Evolutionary conservation across 1,284 basidiomycete species (phyloP), one percentile per base, ranked within the genome.

Genomic region (Cryptococcus floricola): DNA sequence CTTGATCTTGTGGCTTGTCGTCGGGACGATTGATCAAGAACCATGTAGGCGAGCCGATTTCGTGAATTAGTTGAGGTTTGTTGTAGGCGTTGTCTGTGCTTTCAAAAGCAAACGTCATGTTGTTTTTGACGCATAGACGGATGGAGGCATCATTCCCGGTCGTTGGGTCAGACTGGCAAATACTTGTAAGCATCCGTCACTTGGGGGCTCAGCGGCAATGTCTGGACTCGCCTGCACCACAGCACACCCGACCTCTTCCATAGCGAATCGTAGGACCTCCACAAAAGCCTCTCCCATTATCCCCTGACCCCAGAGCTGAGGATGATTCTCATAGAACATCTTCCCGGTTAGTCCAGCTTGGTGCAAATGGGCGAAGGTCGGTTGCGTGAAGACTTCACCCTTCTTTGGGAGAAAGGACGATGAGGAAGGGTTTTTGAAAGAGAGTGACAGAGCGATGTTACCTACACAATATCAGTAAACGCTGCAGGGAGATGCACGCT

Each of bases 291-390:
- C 72, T 13, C 65, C 65, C 57, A 70, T 71, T 14, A 76, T 53
- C 0, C 74, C 71, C 57, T 69, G 63, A 7, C 69, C 71, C 74
- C 74, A 76, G 3, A 76, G 51, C 46, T 76, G 74, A 5, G 74
- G 74, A 56, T 76, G 74, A 16, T 73, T 63, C 63, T 76, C 74
- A 61, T 72, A 76, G 56, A 73, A 76, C 61, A 76, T 52, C 52
- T 64, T 64, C 13, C 67, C 74, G 27, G 43, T 51, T 5, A 73
- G 56, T 16, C 56, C 50, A 2, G 59, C 62, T 27, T 57, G 44
- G 1, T 52, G 42, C 4, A 54, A 57, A 25, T 68, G 51, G 7
- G 49, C 55, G 23, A 63, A 60, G 0, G 61, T 59, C 0, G 72
- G 72, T 42, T 73, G 67, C 7, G 48, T 60, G 52, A 57, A 70